These are phyloP conservation scores for Saccharomycopsis vini DNA, from an alignment of 805 yeast genomes.

Conservation along the genomic window DNA sequence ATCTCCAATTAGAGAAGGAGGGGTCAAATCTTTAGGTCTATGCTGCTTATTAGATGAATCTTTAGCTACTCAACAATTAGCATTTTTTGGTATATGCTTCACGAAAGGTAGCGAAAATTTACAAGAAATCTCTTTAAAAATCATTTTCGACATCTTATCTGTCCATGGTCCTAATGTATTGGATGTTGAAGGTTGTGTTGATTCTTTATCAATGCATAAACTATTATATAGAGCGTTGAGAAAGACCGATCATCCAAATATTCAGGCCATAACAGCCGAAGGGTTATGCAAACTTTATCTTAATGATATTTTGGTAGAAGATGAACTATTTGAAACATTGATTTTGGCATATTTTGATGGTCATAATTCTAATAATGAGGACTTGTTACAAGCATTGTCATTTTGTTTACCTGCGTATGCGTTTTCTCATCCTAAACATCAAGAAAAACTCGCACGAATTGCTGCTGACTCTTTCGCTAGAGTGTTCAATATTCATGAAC, in stretches of 20 bases:
- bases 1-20: constrained; percentile 48
- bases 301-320: constrained; percentile 65
- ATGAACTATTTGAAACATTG: constrained; percentile 62
- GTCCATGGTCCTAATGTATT: constrained; percentile 66
- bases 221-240: constrained; percentile 59
- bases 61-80: constrained; percentile 56
- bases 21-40: constrained; percentile 69
- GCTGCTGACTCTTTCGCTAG: constrained; percentile 60
- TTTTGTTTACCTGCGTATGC: constrained; percentile 87
- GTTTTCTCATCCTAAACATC: constrained; percentile 66
- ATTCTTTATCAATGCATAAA: constrained; percentile 56
- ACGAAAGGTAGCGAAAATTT: constrained; percentile 58
- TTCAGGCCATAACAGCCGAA: constrained; percentile 78
- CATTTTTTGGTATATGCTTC: constrained; percentile 59
- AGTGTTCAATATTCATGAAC: constrained; percentile 36
- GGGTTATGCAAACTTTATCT: constrained; percentile 76
- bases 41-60: constrained; percentile 63
- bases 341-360: constrained; percentile 72
- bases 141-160: constrained; percentile 69
- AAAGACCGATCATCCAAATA: constrained; percentile 45
- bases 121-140: constrained; percentile 53
- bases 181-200: constrained; percentile 53
- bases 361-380: constrained; percentile 48
- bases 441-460: constrained; percentile 50
- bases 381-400: constrained; percentile 68